Evolutionary conservation across 177 flowering plant species (phyloP), one percentile per base, ranked within the genome.

Genomic region (Vitis hybrid): DNA sequence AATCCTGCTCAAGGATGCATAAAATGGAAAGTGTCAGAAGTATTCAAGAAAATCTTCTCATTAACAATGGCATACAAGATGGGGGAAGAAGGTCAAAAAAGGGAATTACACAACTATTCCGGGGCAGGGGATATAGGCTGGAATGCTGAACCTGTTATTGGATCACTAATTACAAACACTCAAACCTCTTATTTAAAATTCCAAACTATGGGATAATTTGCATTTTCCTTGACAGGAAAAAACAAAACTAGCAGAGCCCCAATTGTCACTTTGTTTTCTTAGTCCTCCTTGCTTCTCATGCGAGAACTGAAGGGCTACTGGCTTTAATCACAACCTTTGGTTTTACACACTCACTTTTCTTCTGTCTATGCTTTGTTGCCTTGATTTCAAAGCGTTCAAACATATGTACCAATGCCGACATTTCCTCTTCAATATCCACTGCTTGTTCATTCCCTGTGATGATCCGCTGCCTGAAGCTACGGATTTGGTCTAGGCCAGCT

Each of bases 391-490:
- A 72, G 52, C 73, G 3, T 65, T 81, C 76, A 11, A 85, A 83
- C 78, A 80, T 62, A 40, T 68, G 64, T 77, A 82, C 87, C 66
- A 90, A 24, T 15, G 74, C 79, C 11, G 72, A 74, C 32, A 88
- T 80, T 73, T 85, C 85, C 50, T 75, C 78, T 59, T 73, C 78
- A 17, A 81, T 60, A 68, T 77, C 74, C 46, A 24, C 52, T 0
- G 55, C 11, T 32, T 62, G 17, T 27, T 74, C 75, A 2, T 70
- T 70, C 19, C 15, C 49, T 14, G 32, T 19, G 10, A 56, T 60
- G 13, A 81, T 61, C 18, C 68, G 58, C 3, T 72, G 74, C 50
- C 68, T 69, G 19, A 85, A 72, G 46, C 72, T 76, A 1, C 60
- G 77, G 54, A 91, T 70, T 21, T 72, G 75, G 11, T 71, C 67